Base-by-base conservation (phyloP, 768 basidiomycete species). In the Lentinula sp. region DNA sequence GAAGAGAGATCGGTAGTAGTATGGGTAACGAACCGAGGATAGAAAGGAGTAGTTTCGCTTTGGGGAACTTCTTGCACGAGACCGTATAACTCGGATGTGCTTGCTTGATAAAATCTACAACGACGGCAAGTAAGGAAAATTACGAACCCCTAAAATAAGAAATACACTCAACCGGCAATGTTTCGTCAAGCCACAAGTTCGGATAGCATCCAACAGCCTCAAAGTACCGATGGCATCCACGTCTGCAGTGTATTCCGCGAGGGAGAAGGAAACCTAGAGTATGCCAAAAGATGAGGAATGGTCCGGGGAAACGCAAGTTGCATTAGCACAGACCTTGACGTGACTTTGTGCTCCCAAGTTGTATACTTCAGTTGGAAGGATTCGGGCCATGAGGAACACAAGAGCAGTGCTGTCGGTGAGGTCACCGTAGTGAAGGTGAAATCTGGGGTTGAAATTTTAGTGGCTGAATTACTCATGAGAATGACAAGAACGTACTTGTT, bases 231-330 rank as follows among this genome's bases (percentile, higher is more conserved):
- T 81, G 7, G 88, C 95, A 67, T 98, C 95, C 53, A 98, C 95
- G 69, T 98, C 96, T 55, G 92, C 95, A 0, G 96, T 98, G 78
- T 98, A 98, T 76, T 98, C 95, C 28, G 95, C 93, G 93, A 98
- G 96, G 75, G 98, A 96, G 73, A 98, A 98, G 32, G 95, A 97
- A 65, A 98, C 95, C 46, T 48, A 8, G n/a, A 18, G 12, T 16
- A 23, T n/a, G 2, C 5, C 8, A 28, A 28, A 39, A 39, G 46
- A 48, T 18, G 16, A 23, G n/a, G 46, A 23, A 48, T 9, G 23
- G 4, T 9, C 4, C 9, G 12, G 6, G 3, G 16, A 16, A 43
- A 43, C 16, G 16, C 16, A 16, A n/a, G 13, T 6, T 43, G 42
- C 6, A 43, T 43, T 48, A 48, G 2, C 9, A 23, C 46, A 23